Evolutionary conservation across 805 yeast genomes (phyloP).

Genomic region (Wickerhamiella cacticola): DNA sequence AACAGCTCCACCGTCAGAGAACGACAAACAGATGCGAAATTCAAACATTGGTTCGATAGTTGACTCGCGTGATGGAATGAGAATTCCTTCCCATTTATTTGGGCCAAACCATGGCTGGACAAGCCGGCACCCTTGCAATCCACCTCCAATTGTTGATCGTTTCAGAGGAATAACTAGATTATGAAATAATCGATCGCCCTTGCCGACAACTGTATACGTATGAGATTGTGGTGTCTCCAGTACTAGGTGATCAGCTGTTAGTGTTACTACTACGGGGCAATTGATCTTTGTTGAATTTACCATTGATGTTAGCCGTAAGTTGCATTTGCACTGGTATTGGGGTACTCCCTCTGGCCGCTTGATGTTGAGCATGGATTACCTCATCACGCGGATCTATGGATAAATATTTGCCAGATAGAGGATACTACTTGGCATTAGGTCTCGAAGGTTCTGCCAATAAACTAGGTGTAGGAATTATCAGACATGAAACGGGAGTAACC

Average conservation of each 20-base stretch:
- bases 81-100: conserved; percentile 24
- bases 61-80: conserved; percentile 19
- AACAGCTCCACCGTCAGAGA: conserved; percentile 27
- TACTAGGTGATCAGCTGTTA: conserved; percentile 21
- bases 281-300: conserved; percentile 13
- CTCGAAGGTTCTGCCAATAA: conserved; percentile 97
- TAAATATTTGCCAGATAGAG: conserved; percentile 33
- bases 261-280: conserved; percentile 11
- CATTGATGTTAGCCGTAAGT: conserved; percentile 5
- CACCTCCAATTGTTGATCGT: conserved; percentile 10
- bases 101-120: conserved; percentile 32
- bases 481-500: conserved; percentile 53
- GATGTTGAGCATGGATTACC: conserved; percentile 10
- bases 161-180: conserved; percentile 20
- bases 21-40: conserved; percentile 24
- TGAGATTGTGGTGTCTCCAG: conserved; percentile 10
- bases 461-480: conserved; percentile 84
- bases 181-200: conserved; percentile 25
- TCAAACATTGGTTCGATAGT: conserved; percentile 21
- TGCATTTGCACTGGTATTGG: neutral
- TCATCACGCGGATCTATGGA: conserved; percentile 28
- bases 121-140: conserved; percentile 19
- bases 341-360: neutral
- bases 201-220: conserved; percentile 22
- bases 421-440: conserved; percentile 56